Evolutionary conservation across 148 eudicot genomes (phyloP).

Genomic region (Rheum nobile): DNA sequence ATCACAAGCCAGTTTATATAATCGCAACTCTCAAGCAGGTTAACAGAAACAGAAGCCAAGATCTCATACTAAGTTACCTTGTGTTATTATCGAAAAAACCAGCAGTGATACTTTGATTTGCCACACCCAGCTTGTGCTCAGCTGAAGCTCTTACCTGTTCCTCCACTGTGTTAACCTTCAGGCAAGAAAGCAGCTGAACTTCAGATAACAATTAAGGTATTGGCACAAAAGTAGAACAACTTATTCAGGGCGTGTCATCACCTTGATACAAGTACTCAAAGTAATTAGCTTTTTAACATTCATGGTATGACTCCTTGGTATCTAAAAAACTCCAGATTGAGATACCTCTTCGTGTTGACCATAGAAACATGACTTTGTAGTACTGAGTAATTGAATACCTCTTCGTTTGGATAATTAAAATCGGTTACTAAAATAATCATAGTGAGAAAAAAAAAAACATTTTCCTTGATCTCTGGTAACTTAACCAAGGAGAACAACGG

Average conservation of each 20-base stretch:
- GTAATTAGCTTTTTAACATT: neutral
- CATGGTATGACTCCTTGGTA: neutral
- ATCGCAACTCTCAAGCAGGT: neutral
- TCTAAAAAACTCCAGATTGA: neutral
- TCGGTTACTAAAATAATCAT: neutral
- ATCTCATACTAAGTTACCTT: slow-evolving; percentile 31
- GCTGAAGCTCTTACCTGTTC: slow-evolving; percentile 98
- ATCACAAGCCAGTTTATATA: slow-evolving; percentile 1
- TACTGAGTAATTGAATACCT: neutral
- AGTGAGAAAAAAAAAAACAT: neutral
- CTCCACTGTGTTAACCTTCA: slow-evolving; percentile 82
- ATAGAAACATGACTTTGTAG: neutral
- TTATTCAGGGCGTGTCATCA: neutral
- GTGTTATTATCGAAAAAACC: slow-evolving; percentile 98
- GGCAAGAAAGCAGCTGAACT: neutral
- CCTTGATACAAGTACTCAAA: neutral
- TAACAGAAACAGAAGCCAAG: neutral
- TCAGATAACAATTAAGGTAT: neutral
- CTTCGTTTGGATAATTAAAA: neutral
- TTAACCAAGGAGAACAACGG: neutral
- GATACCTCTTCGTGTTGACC: neutral
- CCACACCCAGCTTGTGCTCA: slow-evolving; percentile 99
- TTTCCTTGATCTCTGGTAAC: neutral
- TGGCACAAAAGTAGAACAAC: neutral
- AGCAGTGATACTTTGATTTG: slow-evolving; percentile 98